Evolutionary conservation across 257 asterid genomes (phyloP).

Genomic region (Solanum bukasovii): DNA sequence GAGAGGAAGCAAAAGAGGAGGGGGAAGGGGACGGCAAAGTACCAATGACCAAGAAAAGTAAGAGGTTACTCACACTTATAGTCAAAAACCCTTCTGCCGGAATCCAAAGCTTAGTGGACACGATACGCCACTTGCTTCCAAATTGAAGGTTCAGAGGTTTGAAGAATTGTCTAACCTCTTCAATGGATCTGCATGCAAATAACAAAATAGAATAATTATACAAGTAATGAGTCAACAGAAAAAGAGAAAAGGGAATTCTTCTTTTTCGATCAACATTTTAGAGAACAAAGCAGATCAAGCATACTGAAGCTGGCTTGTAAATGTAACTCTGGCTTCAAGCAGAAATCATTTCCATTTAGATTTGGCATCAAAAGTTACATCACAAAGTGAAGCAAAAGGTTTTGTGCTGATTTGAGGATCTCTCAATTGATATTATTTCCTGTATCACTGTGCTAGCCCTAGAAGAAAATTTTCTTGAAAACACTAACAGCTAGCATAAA

Average conservation of each 20-base stretch:
- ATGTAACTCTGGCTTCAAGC: background rate
- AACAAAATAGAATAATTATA: background rate
- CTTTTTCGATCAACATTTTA: background rate
- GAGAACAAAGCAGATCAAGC: background rate
- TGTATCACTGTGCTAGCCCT: background rate
- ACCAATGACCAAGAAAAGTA: background rate
- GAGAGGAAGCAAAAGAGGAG: background rate
- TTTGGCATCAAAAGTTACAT: background rate
- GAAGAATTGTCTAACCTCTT: constrained; percentile 38
- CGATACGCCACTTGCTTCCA: constrained; percentile 63
- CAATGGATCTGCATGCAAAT: constrained; percentile 23
- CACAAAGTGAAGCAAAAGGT: background rate
- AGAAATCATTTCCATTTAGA: background rate
- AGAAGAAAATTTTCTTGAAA: background rate
- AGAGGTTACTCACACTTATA: constrained; percentile 27
- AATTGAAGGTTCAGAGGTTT: constrained; percentile 55
- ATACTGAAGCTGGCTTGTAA: background rate
- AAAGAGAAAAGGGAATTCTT: background rate
- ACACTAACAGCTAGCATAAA: background rate
- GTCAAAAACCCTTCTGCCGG: constrained; percentile 69
- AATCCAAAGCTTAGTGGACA: constrained; percentile 45
- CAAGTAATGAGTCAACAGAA: background rate
- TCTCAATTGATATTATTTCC: background rate
- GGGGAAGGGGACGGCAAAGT: background rate
- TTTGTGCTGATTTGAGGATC: background rate